Conservation (phyloP, 2,329 filamentous ascomycete species). For the Aureobasidium sp. region DNA sequence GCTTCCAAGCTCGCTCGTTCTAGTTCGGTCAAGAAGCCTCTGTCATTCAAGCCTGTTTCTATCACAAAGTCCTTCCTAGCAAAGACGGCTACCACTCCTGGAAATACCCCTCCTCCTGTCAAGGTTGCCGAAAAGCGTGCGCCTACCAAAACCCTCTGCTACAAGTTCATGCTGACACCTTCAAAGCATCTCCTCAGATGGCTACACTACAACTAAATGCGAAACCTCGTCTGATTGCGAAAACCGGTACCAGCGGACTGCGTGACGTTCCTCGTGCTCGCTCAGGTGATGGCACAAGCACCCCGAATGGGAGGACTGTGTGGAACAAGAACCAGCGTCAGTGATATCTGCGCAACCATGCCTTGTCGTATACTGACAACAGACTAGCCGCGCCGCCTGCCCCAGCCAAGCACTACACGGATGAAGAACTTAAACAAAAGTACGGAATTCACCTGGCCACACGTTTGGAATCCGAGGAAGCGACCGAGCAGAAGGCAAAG, state of each 20-base stretch:
- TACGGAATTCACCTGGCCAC: conserved; percentile 81
- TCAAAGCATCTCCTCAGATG: conserved; percentile 43
- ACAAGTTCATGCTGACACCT: background rate
- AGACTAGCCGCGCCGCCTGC: conserved; percentile 53
- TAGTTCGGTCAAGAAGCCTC: conserved; percentile 59
- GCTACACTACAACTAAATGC: conserved; percentile 42
- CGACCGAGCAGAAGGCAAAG: conserved; percentile 57
- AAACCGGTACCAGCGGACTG: conserved; percentile 58
- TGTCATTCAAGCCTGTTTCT: conserved; percentile 77
- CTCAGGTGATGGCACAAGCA: conserved; percentile 29
- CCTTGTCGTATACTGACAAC: conserved; percentile 23
- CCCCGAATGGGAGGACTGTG: conserved; percentile 66
- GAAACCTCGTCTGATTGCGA: conserved; percentile 68
- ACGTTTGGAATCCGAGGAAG: conserved; percentile 67
- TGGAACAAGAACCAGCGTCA: conserved; percentile 87
- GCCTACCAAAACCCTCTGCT: conserved; percentile 19
- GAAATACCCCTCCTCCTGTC: conserved; percentile 34
- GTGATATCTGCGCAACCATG: conserved; percentile 31
- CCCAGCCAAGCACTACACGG: conserved; percentile 74
- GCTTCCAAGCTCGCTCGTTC: conserved; percentile 52
- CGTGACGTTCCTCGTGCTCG: conserved; percentile 38
- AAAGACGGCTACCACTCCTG: conserved; percentile 52
- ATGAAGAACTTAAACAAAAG: conserved; percentile 76
- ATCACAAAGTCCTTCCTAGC: conserved; percentile 82
- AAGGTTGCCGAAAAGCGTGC: conserved; percentile 51